Evolutionary conservation across 116 monocot genomes (phyloP), one percentile per base, ranked within the genome.

Genomic region (Cymodocea nodosa): DNA sequence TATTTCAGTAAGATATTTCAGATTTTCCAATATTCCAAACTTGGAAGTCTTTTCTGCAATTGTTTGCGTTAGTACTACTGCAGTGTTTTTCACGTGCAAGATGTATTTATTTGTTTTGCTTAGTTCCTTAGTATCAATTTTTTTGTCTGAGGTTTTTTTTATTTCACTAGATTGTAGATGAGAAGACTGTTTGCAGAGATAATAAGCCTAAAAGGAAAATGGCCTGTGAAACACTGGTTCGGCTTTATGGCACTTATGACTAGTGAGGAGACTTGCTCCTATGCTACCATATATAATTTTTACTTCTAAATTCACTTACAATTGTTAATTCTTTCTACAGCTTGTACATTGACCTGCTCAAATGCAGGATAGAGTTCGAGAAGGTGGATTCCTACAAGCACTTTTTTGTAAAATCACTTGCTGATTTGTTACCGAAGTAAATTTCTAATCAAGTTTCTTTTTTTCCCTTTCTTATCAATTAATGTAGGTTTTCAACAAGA

Each of bases 201-300:
- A 35, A 18, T 15, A 68, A 55, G 18, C 68, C 68, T 19, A 34
- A 16, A 36, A 36, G 53, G 68, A 54, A 56, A 19, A 17, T 39
- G 35, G 39, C 18, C 16, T 16, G 39, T 68, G 68, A 56, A 56
- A 35, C 55, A 35, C 39, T 68, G 35, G 68, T 68, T 68, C 68
- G 68, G 56, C 36, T 68, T 37, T 68, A 68, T 40, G 68, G 68
- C 53, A 68, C 56, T 22, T 56, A 55, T 12, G 13, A 54, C 36
- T 68, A 55, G 68, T 68, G 56, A 56, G 68, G 12, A 37, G 34
- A 11, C 35, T 56, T 55, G 15, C 5, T 19, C 37, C 37, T 19
- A 11, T 18, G 16, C 15, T 22, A 11, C 24, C 56, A 15, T 40
- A 19, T 25, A 35, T 30, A 17, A n/a, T 39, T 12, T 56, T 36